Evolutionary conservation across 257 asterid species (phyloP).

Genomic region (Gentiana dahurica): DNA sequence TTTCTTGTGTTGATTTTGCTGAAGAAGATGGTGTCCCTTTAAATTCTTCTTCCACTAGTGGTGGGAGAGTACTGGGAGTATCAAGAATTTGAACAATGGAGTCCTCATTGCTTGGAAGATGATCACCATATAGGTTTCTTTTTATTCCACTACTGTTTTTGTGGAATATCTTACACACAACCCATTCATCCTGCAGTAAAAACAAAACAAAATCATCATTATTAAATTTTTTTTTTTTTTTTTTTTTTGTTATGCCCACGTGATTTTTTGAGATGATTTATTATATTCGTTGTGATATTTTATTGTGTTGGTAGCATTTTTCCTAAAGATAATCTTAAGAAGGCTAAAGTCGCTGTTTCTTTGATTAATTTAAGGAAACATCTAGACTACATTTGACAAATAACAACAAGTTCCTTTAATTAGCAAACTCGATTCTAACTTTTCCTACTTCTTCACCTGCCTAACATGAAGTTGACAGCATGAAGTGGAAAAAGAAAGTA

Average conservation of each 20-base stretch:
- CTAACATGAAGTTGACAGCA: not conserved
- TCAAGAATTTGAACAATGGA: conserved; percentile 44
- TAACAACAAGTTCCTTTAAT: too few relatives aligned
- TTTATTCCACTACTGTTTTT: conserved; percentile 30
- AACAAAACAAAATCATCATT: not conserved
- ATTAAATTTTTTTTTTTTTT: too few relatives aligned
- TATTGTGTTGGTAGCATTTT: too few relatives aligned
- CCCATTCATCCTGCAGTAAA: conserved; percentile 63
- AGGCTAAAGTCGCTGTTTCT: too few relatives aligned
- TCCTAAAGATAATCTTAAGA: too few relatives aligned
- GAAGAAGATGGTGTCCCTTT: conserved; percentile 12
- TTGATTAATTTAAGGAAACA: too few relatives aligned
- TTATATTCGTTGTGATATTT: too few relatives aligned
- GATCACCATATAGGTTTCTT: conserved; percentile 27
- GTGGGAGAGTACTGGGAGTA: conserved; percentile 27
- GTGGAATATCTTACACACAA: conserved; percentile 54
- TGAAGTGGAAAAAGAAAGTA: not conserved
- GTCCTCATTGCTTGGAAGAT: conserved; percentile 33
- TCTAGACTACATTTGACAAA: too few relatives aligned
- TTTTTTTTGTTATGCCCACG: too few relatives aligned
- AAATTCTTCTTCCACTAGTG: conserved; percentile 28
- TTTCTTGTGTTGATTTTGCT: conserved; percentile 21
- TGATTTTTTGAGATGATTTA: too few relatives aligned
- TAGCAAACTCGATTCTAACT: too few relatives aligned
- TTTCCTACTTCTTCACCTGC: too few relatives aligned